Evolutionary conservation across 2,329 filamentous ascomycete species (phyloP), one percentile per base, ranked within the genome.

Genomic region (Penicillium sp.): DNA sequence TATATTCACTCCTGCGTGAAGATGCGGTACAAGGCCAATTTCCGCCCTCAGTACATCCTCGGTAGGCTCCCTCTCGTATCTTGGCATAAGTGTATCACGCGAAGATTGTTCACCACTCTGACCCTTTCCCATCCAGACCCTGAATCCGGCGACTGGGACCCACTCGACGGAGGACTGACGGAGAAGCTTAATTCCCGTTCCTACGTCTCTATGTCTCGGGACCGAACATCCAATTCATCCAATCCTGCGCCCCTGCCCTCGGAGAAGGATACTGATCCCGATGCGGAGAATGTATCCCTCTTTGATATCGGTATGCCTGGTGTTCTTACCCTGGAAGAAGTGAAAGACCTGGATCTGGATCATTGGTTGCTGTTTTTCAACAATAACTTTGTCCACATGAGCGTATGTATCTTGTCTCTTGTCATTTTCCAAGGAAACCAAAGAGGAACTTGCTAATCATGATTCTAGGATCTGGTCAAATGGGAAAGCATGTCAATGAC

Each of bases 1-100:
- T 85, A 85, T 62, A 85, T 86, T 53, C 82, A 84, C 58, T 72
- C 69, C 2, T 77, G 75, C 54, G 68, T 71, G 38, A 78, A 78
- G 57, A 78, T 78, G 76, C 72, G 73, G 18, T 78, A 78, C 63
- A 78, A 78, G 56, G 74, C 62, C 33, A 61, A 61, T 4, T 78
- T 73, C 56, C 54, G 64, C n/a, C 76, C 75, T 4, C 73, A 75
- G 52, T 72, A 75, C 50, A 62, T 78, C n/a, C 65, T 77, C 30
- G 75, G 75, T 77, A 56, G 57, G 69, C 34, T 5, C 18, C 33
- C 28, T n/a, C 28, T 12, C 40, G 14, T 27, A 27, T 25, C 29
- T 25, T 16, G 14, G 22, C 29, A 22, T 27, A 2, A 1, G n/a
- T 12, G 25, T 39, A 25, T 27, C 12, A 34, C 27, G 1, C 11